Conservation (phyloP, 2,329 filamentous ascomycete species). For the Fusarium sp. region DNA sequence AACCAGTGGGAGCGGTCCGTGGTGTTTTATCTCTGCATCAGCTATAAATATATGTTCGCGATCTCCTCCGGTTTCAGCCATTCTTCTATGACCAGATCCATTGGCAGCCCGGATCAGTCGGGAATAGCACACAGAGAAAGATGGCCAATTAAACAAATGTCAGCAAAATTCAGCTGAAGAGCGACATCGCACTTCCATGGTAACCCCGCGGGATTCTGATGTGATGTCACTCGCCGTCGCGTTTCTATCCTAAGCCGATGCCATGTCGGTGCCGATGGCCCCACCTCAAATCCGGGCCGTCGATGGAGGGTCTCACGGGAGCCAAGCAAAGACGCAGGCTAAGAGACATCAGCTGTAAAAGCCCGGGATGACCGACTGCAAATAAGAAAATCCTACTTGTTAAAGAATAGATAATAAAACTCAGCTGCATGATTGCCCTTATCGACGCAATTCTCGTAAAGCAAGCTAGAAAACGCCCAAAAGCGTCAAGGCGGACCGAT, state of each 20-base stretch:
- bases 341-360: background rate
- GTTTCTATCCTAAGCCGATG: background rate
- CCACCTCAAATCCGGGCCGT: conserved; percentile 10
- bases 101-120: background rate
- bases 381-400: background rate
- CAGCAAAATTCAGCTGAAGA: background rate
- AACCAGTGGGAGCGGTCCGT: no score
- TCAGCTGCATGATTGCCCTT: background rate
- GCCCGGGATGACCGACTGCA: background rate
- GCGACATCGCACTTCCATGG: background rate
- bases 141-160: background rate
- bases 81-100: no score
- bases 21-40: background rate
- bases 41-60: background rate
- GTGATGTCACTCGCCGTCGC: conserved; percentile 15
- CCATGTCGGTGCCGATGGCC: conserved; percentile 7
- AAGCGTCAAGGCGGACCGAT: conserved; percentile 29
- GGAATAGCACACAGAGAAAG: background rate
- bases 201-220: background rate
- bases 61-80: background rate
- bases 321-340: background rate
- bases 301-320: conserved; percentile 9
- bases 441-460: background rate
- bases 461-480: conserved; percentile 10
- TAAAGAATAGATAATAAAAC: background rate